Evolutionary conservation across 768 basidiomycete species (phyloP), one percentile per base, ranked within the genome.

Genomic region (Termitomyces sp.): DNA sequence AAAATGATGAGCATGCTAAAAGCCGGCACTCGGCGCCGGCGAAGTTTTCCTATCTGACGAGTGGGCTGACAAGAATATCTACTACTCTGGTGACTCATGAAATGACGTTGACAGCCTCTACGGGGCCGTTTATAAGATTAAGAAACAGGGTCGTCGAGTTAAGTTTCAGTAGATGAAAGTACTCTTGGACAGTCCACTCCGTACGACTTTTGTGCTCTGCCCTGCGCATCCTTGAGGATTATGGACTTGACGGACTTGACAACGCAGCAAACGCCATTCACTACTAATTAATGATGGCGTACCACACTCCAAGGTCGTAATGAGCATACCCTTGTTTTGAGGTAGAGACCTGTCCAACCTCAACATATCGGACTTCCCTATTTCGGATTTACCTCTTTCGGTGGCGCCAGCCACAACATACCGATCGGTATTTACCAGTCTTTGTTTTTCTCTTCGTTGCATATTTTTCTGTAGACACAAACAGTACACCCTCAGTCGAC

Each of bases 1-100:
- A 32, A 32, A 10, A 9, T 32, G 30, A n/a, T n/a, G n/a, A n/a
- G n/a, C n/a, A n/a, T n/a, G n/a, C n/a, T n/a, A n/a, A n/a, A n/a
- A 62, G 73, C 86, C n/a, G 91, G 91, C 57, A 80, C 86, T 85
- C n/a, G 91, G 91, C 57, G 80, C 86, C 0, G 96, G 96, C 41
- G 91, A 92, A 65, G 95, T 98, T n/a, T 73, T 82, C 64, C 72
- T 98, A 52, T 95, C 93, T 35, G 97, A 99, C 63, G 69, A 77
- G 2, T 98, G 96, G 96, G 88, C 94, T 0, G 97, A 99, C 76
- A 84, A 95, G 65, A 92, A 98, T 68, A 98, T 98, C 46, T 96
- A 98, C 68, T 95, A 96, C 68, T 86, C 89, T 0, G 91, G 88
- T 7, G 97, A 99, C 71, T 89, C 88, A 5, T 99, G 97, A 97